Conservation (phyloP, 331 rosid species). For the Prunus yedoensis region DNA sequence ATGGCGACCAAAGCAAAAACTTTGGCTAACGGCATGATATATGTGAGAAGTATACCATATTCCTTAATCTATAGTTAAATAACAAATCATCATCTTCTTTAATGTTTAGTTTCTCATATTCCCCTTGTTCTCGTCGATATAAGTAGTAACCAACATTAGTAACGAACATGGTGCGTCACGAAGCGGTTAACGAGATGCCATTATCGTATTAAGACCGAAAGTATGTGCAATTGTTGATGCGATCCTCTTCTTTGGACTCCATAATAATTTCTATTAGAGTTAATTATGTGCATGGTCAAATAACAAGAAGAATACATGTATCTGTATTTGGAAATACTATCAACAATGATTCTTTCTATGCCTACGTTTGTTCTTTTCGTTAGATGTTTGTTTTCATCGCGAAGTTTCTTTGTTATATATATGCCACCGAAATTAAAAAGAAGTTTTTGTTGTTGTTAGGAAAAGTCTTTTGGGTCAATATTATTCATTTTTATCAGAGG, state of each 20-base stretch:
- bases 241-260: background rate
- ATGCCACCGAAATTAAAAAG: background rate
- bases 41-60: background rate
- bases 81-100: background rate
- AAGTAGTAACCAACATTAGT: too few relatives aligned
- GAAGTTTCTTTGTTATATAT: background rate
- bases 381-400: background rate
- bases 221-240: background rate
- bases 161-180: background rate
- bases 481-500: background rate
- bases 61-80: background rate
- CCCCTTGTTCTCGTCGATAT: background rate
- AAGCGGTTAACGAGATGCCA: background rate
- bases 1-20: background rate
- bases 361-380: background rate
- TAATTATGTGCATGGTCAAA: background rate
- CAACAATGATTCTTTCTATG: background rate
- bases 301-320: background rate
- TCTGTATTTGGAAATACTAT: background rate
- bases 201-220: background rate
- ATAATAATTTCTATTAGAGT: background rate
- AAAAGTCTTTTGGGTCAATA: background rate
- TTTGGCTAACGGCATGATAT: slow-evolving; percentile 9
- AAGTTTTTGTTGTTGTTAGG: background rate
- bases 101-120: background rate